Evolutionary conservation across 148 eudicot genomes (phyloP).

Genomic region (Chenopodium quinoa): DNA sequence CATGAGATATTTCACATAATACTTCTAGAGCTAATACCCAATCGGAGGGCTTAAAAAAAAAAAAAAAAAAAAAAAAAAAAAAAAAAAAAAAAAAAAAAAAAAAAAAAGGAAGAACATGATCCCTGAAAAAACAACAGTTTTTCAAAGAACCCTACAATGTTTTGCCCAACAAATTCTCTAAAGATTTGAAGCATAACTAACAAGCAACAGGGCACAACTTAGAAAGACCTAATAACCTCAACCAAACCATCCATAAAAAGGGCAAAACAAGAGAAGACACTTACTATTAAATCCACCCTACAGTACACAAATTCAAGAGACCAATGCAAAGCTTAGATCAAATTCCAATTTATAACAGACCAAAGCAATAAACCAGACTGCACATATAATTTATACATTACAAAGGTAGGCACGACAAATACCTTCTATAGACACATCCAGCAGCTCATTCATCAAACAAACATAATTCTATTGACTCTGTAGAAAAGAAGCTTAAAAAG

Average conservation of each 20-base stretch:
- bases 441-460: background rate
- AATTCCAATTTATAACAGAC: background rate
- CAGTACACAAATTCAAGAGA: no score
- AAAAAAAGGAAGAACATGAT: no score
- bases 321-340: background rate
- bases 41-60: no score
- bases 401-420: background rate
- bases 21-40: no score
- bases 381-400: background rate
- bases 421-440: background rate
- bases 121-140: no score
- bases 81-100: no score
- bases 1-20: no score
- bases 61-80: no score
- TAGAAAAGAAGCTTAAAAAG: background rate
- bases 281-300: no score
- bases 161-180: background rate
- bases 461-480: background rate
- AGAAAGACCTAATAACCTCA: background rate
- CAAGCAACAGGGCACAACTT: background rate
- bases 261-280: background rate
- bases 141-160: background rate
- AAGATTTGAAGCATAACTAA: background rate
- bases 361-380: background rate
- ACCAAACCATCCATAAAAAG: background rate